Conservation (phyloP, 306 rosid species). For the Castanopsis chinensis region DNA sequence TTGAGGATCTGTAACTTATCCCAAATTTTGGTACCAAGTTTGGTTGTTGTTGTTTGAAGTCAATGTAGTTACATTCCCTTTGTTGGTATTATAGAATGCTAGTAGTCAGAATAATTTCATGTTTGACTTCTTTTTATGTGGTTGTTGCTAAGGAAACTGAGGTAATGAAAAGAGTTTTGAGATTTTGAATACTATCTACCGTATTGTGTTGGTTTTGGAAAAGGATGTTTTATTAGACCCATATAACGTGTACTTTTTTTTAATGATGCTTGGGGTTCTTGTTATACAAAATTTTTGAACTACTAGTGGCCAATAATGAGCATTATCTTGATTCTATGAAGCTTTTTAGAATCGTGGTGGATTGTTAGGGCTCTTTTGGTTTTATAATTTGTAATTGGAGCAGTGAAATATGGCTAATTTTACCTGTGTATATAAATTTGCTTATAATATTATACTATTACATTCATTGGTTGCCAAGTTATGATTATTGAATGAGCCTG, state of each 20-base stretch:
- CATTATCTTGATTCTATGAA: neutral
- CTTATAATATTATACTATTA: neutral
- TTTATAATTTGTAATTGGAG: neutral
- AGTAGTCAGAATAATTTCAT: neutral
- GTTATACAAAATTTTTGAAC: neutral
- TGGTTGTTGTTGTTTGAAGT: neutral
- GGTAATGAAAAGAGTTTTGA: neutral
- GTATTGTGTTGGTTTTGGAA: neutral
- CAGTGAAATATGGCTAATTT: neutral
- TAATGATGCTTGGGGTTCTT: neutral
- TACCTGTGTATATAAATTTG: neutral
- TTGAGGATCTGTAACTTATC: no score
- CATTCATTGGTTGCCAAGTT: neutral
- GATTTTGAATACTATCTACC: neutral
- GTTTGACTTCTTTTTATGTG: no score
- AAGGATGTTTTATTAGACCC: neutral
- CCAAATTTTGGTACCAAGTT: no score
- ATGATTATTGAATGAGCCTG: conserved; percentile 9
- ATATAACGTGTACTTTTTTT: neutral
- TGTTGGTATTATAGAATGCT: neutral
- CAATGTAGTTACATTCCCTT: neutral
- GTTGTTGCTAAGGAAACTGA: neutral
- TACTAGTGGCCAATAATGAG: neutral
- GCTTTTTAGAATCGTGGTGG: neutral
- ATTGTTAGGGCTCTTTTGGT: neutral